Conservation (phyloP, 2,329 filamentous ascomycete genomes). For the Exophiala aquamarina region DNA sequence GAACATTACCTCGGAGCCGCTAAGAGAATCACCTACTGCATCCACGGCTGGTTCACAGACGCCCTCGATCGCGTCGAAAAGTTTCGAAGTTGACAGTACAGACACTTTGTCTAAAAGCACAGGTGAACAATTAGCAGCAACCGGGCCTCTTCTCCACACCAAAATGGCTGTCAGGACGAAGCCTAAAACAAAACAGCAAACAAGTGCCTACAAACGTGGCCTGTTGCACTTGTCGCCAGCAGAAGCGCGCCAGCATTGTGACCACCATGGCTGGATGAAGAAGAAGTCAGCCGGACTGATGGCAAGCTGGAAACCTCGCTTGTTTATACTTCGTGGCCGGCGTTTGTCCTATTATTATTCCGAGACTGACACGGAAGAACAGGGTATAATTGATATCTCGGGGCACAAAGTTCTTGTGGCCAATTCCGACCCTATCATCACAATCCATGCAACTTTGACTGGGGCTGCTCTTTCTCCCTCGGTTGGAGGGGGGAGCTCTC, state of each 20-base stretch:
- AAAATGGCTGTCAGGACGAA: slow-evolving; percentile 49
- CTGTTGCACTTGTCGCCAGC: slow-evolving; percentile 76
- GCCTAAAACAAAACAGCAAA: slow-evolving; percentile 83
- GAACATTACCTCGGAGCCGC: slow-evolving; percentile 41
- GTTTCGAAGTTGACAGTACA: slow-evolving; percentile 76
- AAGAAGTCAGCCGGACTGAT: slow-evolving; percentile 96
- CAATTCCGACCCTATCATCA: slow-evolving; percentile 85
- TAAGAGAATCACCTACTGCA: slow-evolving; percentile 53
- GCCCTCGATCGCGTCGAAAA: slow-evolving; percentile 62
- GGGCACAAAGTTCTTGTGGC: slow-evolving; percentile 95
- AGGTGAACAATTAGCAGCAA: slow-evolving; percentile 45
- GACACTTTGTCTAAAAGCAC: slow-evolving; percentile 55
- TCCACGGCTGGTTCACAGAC: slow-evolving; percentile 72
- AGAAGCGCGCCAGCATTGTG: slow-evolving; percentile 81
- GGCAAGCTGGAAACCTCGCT: slow-evolving; percentile 93
- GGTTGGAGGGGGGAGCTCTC: slow-evolving; percentile 38
- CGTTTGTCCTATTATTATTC: slow-evolving; percentile 95
- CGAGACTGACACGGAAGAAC: slow-evolving; percentile 87
- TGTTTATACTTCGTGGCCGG: slow-evolving; percentile 92
- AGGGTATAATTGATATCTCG: slow-evolving; percentile 95
- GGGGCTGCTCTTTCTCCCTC: slow-evolving; percentile 54
- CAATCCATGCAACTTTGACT: slow-evolving; percentile 87
- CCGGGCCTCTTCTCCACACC: slow-evolving; percentile 38
- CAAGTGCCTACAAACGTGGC: slow-evolving; percentile 88
- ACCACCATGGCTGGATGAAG: slow-evolving; percentile 99